Base-by-base conservation (phyloP, 352 stramenopile genomes). In the Phytophthora foliorum region DNA sequence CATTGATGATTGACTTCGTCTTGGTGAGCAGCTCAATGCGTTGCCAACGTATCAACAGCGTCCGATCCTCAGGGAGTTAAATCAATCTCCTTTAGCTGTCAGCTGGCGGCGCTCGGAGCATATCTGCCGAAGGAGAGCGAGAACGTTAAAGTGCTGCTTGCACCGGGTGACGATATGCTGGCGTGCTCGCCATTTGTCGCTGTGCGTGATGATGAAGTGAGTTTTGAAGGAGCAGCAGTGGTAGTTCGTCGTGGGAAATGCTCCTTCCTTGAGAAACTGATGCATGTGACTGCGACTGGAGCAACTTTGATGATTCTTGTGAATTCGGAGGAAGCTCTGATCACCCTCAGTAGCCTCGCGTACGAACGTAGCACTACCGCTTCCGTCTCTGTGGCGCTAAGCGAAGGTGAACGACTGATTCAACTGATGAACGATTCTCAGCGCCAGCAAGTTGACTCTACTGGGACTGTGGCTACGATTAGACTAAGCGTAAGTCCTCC, bases 181-280 rank as follows among this genome's bases (percentile, higher is more conserved):
- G 74, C 58, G 4, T 85, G 77, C 29, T 63, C 62, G 1, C 27
- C 62, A 19, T 27, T 70, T 34, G 29, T 17, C 19, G 29, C 16
- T 19, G 36, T 41, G 11, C 11, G 9, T 41, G 13, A 17, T 8
- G 32, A 48, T 14, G 34, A 57, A 21, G 38, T 24, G 11, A 57
- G 10, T 1, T 57, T 72, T 31, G 11, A 63, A 19, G 53, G 51
- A 24, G 48, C 61, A 16, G 49, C 62, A 16, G 66, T 85, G 6
- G 22, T 85, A 22, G 72, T 82, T 29, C 62, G 54, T 19, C 80
- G 80, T 21, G 79, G 79, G 6, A 45, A 58, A 1, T 88, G 80
- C 25, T 72, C 77, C 2, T 88, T 88, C 24, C 64, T 76, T 22
- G 41, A 76, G 4, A 88, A 88, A 54, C 19, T 82, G 29, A 21